Base-by-base conservation (phyloP, 1,139 yeast species). In the Arxiozyma slooffiae region DNA sequence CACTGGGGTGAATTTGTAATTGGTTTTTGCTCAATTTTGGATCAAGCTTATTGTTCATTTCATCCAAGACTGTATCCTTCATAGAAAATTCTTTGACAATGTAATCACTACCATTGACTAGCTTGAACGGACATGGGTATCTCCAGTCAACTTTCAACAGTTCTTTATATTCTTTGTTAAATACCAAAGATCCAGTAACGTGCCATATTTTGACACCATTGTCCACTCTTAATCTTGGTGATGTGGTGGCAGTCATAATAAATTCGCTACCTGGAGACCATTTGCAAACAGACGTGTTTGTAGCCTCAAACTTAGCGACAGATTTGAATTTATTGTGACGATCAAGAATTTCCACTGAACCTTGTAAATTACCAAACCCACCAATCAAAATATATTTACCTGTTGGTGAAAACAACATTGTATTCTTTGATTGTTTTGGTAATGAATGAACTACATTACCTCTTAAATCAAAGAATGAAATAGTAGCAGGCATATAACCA, bases 261-360 rank as follows among this genome's bases (percentile, higher is more conserved):
- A 78, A 88, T 63, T 95, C 80, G 40, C 98, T 97, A 71, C 94
- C 95, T n/a, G 99, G 98, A 4, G 95, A 83, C 98, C 98, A 94
- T 67, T 86, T 89, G 68, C 97, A 90, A 46, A 85, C 95, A 30
- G 95, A 85, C 14, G 97, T 89, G 71, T 94, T 94, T 46, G 96
- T 73, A 4, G 97, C 98, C 66, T 87, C 89, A 65, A 92, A 85
- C 38, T 88, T 78, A 18, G 89, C 75, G 49, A 92, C 79, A 68
- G 87, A 86, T 53, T 76, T 71, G 67, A 89, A 92, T 68, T 86
- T 86, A 66, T 85, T 82, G 67, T 84, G 89, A 67, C 97, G 85
- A 72, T 94, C 98, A 66, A 90, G 84, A 55, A 94, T 85, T 66
- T 94, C 97, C 56, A 94, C 95, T 11, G 92, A 81, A 55, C 99